phyloP scores from a whole-genome alignment of 306 rosid genomes.

The Medicago ruthenica region DNA sequence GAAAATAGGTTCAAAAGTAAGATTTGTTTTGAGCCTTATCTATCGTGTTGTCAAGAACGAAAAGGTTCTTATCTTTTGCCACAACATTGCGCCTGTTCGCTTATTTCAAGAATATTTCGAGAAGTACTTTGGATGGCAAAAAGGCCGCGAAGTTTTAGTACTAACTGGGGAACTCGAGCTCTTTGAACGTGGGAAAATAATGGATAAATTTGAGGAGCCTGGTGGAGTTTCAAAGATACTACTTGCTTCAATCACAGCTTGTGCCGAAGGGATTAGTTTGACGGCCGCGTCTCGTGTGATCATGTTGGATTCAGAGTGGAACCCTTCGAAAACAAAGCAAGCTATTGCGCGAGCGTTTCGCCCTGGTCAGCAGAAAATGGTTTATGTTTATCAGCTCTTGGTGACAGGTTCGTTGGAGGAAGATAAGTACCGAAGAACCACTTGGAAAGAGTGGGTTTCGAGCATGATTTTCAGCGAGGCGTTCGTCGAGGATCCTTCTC shows the following conservation, averaged over 20 bases:
- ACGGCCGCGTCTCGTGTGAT: slow-evolving; percentile 96
- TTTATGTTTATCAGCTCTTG: slow-evolving; percentile 87
- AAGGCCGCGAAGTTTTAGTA: slow-evolving; percentile 74
- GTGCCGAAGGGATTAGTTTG: slow-evolving; percentile 95
- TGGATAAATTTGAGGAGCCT: slow-evolving; percentile 85
- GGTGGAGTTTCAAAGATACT: slow-evolving; percentile 76
- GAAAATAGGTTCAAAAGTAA: slow-evolving; percentile 80
- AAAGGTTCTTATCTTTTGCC: slow-evolving; percentile 84
- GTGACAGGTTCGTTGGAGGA: slow-evolving; percentile 87
- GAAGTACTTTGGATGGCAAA: slow-evolving; percentile 73
- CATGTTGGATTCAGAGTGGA: slow-evolving; percentile 92
- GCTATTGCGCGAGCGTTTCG: slow-evolving; percentile 95
- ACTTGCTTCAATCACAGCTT: slow-evolving; percentile 95
- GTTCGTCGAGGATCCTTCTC: slow-evolving; percentile 89
- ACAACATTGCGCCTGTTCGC: slow-evolving; percentile 91
- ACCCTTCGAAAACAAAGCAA: slow-evolving; percentile 94
- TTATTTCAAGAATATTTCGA: slow-evolving; percentile 77
- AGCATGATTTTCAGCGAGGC: slow-evolving; percentile 95
- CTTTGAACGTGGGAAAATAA: slow-evolving; percentile 86
- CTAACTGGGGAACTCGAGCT: slow-evolving; percentile 90
- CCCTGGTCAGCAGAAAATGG: slow-evolving; percentile 88
- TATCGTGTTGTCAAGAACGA: slow-evolving; percentile 74
- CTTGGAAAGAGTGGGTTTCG: slow-evolving; percentile 98
- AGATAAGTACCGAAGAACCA: slow-evolving; percentile 75
- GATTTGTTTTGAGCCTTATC: slow-evolving; percentile 83